Evolutionary conservation across 2,329 filamentous ascomycete genomes (phyloP).

Genomic region (Fusarium sulawesiense): DNA sequence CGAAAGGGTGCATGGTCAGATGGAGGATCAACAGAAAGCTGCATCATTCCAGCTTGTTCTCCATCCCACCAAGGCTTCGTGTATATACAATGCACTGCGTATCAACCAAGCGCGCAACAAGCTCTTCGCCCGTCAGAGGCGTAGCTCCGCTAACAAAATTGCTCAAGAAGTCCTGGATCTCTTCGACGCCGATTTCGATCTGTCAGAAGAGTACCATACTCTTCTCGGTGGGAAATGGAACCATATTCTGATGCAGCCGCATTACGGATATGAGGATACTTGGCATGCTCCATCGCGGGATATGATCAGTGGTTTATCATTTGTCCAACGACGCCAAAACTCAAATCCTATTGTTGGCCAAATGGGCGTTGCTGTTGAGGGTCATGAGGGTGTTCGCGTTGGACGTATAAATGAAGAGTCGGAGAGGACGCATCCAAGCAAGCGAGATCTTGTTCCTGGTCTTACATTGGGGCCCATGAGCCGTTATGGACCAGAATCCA

Average conservation of each 20-base stretch:
- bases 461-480: conserved; percentile 68
- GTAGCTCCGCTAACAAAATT: conserved; percentile 63
- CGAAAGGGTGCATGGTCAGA: conserved; percentile 53
- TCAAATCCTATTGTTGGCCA: conserved; percentile 67
- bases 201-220: conserved; percentile 63
- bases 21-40: conserved; percentile 57
- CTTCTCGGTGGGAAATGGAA: conserved; percentile 66
- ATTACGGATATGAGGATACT: conserved; percentile 64
- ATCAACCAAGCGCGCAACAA: conserved; percentile 60
- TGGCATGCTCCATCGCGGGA: conserved; percentile 68
- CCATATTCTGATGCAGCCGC: conserved; percentile 63
- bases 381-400: conserved; percentile 67
- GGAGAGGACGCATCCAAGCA: conserved; percentile 59
- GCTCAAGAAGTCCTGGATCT: conserved; percentile 59
- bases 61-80: conserved; percentile 66
- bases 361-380: conserved; percentile 73
- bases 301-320: conserved; percentile 64
- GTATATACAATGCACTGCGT: conserved; percentile 60
- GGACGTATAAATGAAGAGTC: conserved; percentile 63
- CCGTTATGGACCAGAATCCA: conserved; percentile 64
- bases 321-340: conserved; percentile 62
- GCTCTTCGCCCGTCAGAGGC: conserved; percentile 63
- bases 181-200: conserved; percentile 63
- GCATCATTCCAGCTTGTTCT: conserved; percentile 69
- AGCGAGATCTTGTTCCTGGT: conserved; percentile 64